Conservation (phyloP, 352 stramenopile species). For the Phytophthora gonapodyides region DNA sequence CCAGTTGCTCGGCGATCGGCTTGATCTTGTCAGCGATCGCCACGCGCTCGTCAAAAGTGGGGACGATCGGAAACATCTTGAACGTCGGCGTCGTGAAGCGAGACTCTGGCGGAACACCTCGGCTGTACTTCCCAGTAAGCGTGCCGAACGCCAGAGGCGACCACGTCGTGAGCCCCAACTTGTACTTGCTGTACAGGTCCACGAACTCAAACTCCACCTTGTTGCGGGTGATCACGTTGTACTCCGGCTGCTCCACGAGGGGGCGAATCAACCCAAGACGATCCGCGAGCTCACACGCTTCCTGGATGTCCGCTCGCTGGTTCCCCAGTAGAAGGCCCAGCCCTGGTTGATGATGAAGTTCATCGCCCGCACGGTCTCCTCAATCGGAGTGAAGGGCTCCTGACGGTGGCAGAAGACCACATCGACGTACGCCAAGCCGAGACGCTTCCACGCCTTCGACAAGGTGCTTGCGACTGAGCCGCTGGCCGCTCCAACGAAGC, state of each 20-base stretch:
- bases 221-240: conserved; percentile 39
- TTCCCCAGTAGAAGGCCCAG: conserved; percentile 41
- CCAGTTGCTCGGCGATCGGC: too few species aligned
- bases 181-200: conserved; percentile 28
- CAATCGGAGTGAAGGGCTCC: background rate
- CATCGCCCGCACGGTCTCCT: too few species aligned
- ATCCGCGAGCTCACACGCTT: conserved; percentile 45
- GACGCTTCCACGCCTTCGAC: background rate
- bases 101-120: too few species aligned
- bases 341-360: too few species aligned
- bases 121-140: conserved; percentile 19
- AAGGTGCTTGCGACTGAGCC: too few species aligned
- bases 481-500: too few species aligned
- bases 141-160: conserved; percentile 10
- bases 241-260: conserved; percentile 43
- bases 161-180: conserved; percentile 10
- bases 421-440: background rate
- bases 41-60: too few species aligned
- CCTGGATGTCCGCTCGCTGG: conserved; percentile 59
- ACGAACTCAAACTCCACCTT: conserved; percentile 26
- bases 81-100: too few species aligned
- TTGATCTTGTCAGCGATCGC: too few species aligned
- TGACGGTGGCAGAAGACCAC: background rate
- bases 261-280: conserved; percentile 38
- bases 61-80: too few species aligned